Conservation (phyloP, 805 yeast species). For the Schwanniomyces polymorphus region DNA sequence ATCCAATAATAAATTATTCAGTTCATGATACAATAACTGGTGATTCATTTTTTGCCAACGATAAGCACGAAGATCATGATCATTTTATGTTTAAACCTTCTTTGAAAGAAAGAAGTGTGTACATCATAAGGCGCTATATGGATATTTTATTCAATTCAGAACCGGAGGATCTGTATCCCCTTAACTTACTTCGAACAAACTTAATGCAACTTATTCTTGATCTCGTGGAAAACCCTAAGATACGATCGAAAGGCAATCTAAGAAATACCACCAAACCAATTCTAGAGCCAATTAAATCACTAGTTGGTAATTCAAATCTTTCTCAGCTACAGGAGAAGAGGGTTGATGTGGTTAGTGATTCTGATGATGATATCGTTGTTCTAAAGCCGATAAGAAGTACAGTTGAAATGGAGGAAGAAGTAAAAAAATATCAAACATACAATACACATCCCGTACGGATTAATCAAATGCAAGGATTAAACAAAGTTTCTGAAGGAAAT, state of each 20-base stretch:
- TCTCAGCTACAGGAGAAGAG: background rate
- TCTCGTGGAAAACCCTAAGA: background rate
- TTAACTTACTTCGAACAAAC: background rate
- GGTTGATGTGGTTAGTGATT: constrained; percentile 11
- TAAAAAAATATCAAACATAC: constrained; percentile 14
- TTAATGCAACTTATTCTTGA: background rate
- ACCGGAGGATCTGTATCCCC: background rate
- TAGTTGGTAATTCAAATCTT: background rate
- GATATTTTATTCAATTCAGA: background rate
- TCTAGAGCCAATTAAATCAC: background rate
- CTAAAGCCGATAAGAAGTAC: background rate
- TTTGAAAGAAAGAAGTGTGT: constrained; percentile 17
- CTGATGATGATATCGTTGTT: constrained; percentile 8
- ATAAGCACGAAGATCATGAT: constrained; percentile 20
- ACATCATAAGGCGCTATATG: constrained; percentile 1
- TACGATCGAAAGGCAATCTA: background rate
- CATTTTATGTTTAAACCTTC: constrained; percentile 15
- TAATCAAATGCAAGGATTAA: background rate
- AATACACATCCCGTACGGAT: constrained; percentile 1
- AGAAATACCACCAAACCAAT: background rate
- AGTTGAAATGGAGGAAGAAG: constrained; percentile 16
- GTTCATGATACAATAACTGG: constrained; percentile 14
- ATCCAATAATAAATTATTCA: constrained; percentile 25
- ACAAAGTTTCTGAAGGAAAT: background rate
- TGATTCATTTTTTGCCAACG: constrained; percentile 18